Conservation (phyloP, 2,329 filamentous ascomycete genomes). For the Colletotrichum shisoi region DNA sequence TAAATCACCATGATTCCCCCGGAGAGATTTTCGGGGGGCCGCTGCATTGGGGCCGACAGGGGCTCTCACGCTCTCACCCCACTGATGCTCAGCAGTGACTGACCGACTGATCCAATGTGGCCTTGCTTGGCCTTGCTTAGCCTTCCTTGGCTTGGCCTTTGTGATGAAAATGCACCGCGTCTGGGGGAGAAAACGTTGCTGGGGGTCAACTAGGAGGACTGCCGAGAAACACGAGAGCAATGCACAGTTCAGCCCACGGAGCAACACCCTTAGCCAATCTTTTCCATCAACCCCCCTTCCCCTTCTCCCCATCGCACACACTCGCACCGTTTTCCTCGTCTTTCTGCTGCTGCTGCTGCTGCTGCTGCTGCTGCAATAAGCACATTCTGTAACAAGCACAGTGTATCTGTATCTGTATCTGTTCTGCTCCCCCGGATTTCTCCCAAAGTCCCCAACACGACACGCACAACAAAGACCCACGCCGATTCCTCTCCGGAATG, state of each 20-base stretch:
- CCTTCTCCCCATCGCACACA: background rate
- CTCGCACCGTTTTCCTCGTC: background rate
- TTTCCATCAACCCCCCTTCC: background rate
- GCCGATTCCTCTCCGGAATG: constrained; percentile 36
- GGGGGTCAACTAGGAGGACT: background rate
- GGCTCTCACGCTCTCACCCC: constrained; percentile 2
- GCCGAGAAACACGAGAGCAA: constrained; percentile 4
- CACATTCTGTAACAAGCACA: background rate
- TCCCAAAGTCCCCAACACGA: background rate
- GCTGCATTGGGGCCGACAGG: constrained; percentile 12
- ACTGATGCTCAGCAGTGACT: constrained; percentile 6
- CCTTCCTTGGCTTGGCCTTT: background rate
- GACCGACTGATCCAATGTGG: background rate
- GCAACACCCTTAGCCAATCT: constrained; percentile 9
- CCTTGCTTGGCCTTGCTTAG: no score
- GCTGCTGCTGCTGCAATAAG: background rate
- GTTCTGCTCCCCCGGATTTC: constrained; percentile 12
- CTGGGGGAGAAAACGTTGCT: constrained; percentile 1
- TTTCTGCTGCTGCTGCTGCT: constrained; percentile 1
- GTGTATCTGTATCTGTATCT: constrained; percentile 1
- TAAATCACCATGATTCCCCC: constrained; percentile 10
- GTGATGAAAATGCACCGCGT: background rate
- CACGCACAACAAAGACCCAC: constrained; percentile 26
- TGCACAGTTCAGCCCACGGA: constrained; percentile 1
- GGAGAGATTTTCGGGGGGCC: constrained; percentile 27